These are phyloP conservation scores for Myrmaecium sp. DNA, from an alignment of 2,329 filamentous ascomycete species.

Conservation along the genomic window DNA sequence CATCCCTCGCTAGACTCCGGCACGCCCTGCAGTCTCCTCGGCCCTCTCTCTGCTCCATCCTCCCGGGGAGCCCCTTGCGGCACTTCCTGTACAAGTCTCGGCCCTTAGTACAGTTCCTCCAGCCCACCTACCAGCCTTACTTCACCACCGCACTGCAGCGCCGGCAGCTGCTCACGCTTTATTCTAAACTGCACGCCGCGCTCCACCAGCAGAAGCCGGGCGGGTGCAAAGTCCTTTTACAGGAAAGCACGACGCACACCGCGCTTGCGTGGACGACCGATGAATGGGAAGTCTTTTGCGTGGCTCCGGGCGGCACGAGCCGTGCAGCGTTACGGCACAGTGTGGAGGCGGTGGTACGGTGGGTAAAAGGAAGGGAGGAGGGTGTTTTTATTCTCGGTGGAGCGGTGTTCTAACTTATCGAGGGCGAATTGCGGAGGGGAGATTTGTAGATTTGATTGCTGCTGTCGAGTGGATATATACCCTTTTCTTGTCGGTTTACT, in stretches of 20 bases:
- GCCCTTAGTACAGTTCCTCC: constrained; percentile 87
- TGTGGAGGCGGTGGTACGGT: constrained; percentile 78
- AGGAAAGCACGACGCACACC: constrained; percentile 51
- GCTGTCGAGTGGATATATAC: too few relatives aligned
- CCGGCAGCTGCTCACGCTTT: constrained; percentile 64
- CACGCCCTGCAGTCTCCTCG: constrained; percentile 55
- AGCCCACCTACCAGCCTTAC: constrained; percentile 61
- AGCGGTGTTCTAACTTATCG: constrained; percentile 46
- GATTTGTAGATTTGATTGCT: too few relatives aligned
- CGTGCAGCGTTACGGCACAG: constrained; percentile 58
- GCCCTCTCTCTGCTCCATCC: constrained; percentile 54
- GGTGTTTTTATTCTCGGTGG: constrained; percentile 92
- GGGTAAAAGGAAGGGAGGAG: constrained; percentile 84
- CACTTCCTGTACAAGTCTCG: constrained; percentile 96
- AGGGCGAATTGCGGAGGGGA: too few relatives aligned
- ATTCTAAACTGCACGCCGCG: constrained; percentile 67
- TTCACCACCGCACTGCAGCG: constrained; percentile 45
- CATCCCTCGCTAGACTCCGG: constrained; percentile 58
- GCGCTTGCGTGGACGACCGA: constrained; percentile 84
- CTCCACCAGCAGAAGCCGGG: constrained; percentile 86
- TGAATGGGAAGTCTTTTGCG: constrained; percentile 83
- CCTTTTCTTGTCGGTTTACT: too few relatives aligned
- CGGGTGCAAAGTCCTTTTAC: too few relatives aligned
- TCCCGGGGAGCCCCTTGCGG: constrained; percentile 61
- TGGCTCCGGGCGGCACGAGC: constrained; percentile 57